These are phyloP conservation scores for Austroboletus niveus DNA, from an alignment of 1,284 basidiomycete genomes.

Conservation along the genomic window DNA sequence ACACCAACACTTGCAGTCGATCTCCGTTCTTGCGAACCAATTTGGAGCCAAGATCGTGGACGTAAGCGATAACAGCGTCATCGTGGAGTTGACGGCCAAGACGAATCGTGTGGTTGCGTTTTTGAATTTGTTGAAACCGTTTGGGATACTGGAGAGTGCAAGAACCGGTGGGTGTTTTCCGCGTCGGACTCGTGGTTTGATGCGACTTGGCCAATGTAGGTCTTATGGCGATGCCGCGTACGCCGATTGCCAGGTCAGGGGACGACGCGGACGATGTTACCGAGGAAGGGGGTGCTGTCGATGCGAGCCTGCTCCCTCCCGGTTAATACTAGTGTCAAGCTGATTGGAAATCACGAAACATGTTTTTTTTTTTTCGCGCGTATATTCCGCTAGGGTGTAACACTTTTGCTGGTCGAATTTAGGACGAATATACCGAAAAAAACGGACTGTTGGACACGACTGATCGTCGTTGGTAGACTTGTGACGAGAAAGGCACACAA, in stretches of 20 bases:
- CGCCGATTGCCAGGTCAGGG: conserved; percentile 70
- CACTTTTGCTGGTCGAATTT: not conserved
- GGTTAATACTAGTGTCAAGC: conserved; percentile 51
- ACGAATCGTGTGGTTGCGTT: conserved; percentile 91
- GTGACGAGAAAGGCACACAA: too few relatives aligned
- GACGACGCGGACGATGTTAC: conserved; percentile 58
- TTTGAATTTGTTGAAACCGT: conserved; percentile 88
- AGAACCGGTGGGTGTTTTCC: conserved; percentile 68
- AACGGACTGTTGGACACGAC: too few relatives aligned
- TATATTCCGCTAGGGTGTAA: not conserved
- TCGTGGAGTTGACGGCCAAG: conserved; percentile 95
- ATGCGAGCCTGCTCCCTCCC: conserved; percentile 87
- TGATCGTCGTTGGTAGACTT: too few relatives aligned
- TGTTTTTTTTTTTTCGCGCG: not conserved
- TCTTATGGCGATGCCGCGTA: conserved; percentile 95
- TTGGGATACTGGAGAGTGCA: conserved; percentile 92
- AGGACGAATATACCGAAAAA: too few relatives aligned
- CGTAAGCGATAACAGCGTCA: conserved; percentile 90
- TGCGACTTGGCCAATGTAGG: conserved; percentile 45
- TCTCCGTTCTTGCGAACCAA: conserved; percentile 83
- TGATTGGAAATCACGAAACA: not conserved
- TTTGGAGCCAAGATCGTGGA: conserved; percentile 95
- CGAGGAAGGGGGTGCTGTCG: conserved; percentile 58
- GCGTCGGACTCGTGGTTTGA: not conserved
- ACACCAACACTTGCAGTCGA: conserved; percentile 86